Percentiles rank a stretch among this genome's conserved stretches.
Evolutionary conservation across 106 monocot genomes (phyloP).

Genomic region (Phalaenopsis equestris): DNA sequence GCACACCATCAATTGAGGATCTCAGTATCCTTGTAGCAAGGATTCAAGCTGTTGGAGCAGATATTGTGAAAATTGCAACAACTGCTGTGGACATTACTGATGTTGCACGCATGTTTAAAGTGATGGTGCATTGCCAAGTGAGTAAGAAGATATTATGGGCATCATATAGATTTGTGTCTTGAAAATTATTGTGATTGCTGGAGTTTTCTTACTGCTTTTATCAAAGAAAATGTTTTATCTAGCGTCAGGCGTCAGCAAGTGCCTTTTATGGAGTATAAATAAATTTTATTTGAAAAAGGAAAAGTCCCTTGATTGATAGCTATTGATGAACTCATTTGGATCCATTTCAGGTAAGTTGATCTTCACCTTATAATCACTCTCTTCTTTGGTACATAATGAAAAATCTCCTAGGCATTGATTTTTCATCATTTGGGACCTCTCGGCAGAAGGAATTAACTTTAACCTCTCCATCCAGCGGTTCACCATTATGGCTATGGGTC

Average conservation of each 20-base stretch:
- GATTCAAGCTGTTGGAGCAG: slow-evolving; percentile 85
- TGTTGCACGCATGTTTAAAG: slow-evolving; percentile 84
- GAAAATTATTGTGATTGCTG: background rate
- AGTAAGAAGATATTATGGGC: slow-evolving; percentile 6
- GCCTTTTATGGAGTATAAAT: background rate
- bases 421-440: no score
- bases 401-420: no score
- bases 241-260: background rate
- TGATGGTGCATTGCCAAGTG: slow-evolving; percentile 82
- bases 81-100: slow-evolving; percentile 70
- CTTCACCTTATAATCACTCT: no score
- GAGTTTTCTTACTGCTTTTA: background rate
- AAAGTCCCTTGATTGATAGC: background rate
- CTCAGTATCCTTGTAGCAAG: slow-evolving; percentile 73
- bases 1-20: slow-evolving; percentile 69
- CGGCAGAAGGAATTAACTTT: no score
- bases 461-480: no score
- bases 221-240: background rate
- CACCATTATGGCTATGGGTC: no score
- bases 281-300: background rate
- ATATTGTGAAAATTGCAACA: slow-evolving; percentile 94
- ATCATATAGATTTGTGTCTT: background rate
- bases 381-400: no score
- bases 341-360: no score
- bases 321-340: no score